Base-by-base conservation (phyloP, 2,329 filamentous ascomycete species). In the Claviceps humidiphila region DNA sequence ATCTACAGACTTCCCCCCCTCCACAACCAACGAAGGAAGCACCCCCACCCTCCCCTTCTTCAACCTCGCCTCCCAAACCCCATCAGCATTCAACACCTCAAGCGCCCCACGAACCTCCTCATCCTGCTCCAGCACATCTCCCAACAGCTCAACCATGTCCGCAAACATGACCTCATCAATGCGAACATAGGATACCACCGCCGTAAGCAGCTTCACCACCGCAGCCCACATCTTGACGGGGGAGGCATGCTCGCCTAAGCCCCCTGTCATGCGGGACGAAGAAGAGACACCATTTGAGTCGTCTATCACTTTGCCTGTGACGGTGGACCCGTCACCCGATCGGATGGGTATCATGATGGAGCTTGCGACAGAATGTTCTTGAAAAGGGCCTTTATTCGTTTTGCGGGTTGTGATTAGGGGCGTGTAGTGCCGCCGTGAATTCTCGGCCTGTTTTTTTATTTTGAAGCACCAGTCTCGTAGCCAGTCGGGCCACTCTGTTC, bases 81-180 rank as follows among this genome's bases (percentile, higher is more conserved):
- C 84, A 70, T 93, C 87, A 1, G 75, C 71, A 64, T 91, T 89
- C 51, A 84, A 69, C 3, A 63, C 67, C 57, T 85, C 80, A 46
- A 93, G 66, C 11, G 78, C 80, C 38, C 69, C 66, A 47, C 72
- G 75, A 11, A 84, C 74, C 47, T 77, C 70, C 1, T 60, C 51
- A 30, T 73, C 69, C 38, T 63, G 66, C 49, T 71, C 66, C 45
- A 82, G 57, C 40, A 71, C 63, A 37, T 75, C 74, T 2, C 65
- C 72, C 26, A 93, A 64, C 50, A 90, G 66, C 6, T 77, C 75
- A 44, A 91, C 63, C 13, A 87, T 76, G 51, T 88, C 77, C 57
- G 90, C 87, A 63, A 89, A 87, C 57, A 82, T 75, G 45, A 77
- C 76, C 30, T 87, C 83, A 5, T 81, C 74, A n/a, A 90, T 61